These are phyloP conservation scores for Trypethelium eluteriae DNA, from an alignment of 495 filamentous ascomycete species.

Conservation along the genomic window DNA sequence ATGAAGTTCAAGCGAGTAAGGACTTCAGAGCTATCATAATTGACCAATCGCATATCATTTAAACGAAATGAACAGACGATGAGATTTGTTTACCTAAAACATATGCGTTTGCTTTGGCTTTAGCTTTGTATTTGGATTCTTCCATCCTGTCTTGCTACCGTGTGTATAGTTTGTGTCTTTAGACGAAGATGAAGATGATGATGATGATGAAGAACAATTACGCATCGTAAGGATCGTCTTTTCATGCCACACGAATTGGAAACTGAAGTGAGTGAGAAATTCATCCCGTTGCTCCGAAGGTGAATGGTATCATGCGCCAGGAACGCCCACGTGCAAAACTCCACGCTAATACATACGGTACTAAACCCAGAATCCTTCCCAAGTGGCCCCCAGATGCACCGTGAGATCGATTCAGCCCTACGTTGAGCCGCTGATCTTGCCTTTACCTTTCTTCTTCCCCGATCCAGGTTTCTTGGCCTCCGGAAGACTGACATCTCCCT, in stretches of 20 bases:
- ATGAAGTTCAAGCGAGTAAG: neutral
- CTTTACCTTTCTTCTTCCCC: neutral
- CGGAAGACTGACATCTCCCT: slow-evolving; percentile 6
- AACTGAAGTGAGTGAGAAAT: no score
- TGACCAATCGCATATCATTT: neutral
- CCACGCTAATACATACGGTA: neutral
- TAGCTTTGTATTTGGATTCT: no score
- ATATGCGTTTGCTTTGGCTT: no score
- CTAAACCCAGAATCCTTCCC: neutral
- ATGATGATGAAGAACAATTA: no score
- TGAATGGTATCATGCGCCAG: neutral
- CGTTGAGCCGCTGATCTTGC: neutral
- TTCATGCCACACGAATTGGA: no score
- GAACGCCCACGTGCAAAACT: neutral
- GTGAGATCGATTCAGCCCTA: neutral
- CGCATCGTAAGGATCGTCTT: no score
- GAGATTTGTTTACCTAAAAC: no score
- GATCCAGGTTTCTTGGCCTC: neutral
- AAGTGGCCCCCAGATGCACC: neutral
- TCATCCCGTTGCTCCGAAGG: no score
- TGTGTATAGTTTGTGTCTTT: no score
- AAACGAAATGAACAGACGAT: no score
- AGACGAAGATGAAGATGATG: no score
- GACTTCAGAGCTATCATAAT: neutral
- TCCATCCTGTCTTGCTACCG: no score